phyloP scores from a whole-genome alignment of 768 basidiomycete genomes.

The Phanerodontia chrysosporium region DNA sequence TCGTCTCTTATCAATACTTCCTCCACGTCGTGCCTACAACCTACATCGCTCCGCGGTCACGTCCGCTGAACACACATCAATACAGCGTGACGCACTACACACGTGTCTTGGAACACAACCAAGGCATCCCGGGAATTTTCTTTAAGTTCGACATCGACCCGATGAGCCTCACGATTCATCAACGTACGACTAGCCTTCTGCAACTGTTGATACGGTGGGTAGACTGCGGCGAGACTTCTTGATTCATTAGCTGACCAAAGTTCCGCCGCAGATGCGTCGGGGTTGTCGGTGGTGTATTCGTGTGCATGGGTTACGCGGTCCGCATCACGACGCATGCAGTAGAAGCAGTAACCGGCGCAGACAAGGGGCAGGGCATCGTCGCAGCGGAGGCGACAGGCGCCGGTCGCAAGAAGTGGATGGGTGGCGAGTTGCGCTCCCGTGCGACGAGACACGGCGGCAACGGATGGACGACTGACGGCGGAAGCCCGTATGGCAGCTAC shows the following conservation, averaged over 20 bases:
- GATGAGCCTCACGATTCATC: slow-evolving; percentile 76
- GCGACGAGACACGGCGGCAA: slow-evolving; percentile 50
- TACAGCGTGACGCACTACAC: slow-evolving; percentile 95
- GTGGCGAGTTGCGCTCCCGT: slow-evolving; percentile 59
- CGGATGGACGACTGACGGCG: slow-evolving; percentile 59
- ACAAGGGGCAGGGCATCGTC: slow-evolving; percentile 53
- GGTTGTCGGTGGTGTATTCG: slow-evolving; percentile 91
- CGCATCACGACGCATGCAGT: slow-evolving; percentile 53
- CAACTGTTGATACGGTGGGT: slow-evolving; percentile 73
- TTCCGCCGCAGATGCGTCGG: slow-evolving; percentile 59
- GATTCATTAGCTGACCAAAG: neutral
- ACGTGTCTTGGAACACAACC: slow-evolving; percentile 66
- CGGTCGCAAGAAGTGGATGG: slow-evolving; percentile 65
- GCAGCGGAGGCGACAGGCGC: slow-evolving; percentile 63
- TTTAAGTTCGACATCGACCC: slow-evolving; percentile 98
- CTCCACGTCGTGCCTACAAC: slow-evolving; percentile 94
- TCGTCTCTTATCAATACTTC: slow-evolving; percentile 92
- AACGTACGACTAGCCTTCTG: slow-evolving; percentile 78
- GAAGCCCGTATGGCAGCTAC: slow-evolving; percentile 34
- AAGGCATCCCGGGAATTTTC: slow-evolving; percentile 90
- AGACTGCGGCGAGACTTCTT: neutral
- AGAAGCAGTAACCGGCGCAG: slow-evolving; percentile 52
- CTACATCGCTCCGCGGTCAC: slow-evolving; percentile 71
- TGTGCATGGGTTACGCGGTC: slow-evolving; percentile 76
- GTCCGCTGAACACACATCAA: slow-evolving; percentile 70